Evolutionary conservation across 2,329 filamentous ascomycete species (phyloP), one percentile per base, ranked within the genome.

Genomic region (Emmonsia crescens): DNA sequence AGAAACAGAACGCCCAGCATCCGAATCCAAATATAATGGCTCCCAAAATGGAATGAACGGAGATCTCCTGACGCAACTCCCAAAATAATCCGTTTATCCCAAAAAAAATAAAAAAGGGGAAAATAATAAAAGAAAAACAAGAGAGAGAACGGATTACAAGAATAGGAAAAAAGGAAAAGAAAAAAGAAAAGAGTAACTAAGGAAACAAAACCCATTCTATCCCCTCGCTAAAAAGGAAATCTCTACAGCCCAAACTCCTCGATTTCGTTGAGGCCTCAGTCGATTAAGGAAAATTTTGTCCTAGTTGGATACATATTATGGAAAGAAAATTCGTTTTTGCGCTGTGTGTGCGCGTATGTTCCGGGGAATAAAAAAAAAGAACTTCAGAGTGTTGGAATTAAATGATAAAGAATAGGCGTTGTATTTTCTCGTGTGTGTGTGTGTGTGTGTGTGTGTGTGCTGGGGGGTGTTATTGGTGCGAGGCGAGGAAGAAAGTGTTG

Each of bases 401-500:
- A 31, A 52, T 19, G 14, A 31, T 19, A 29, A 27, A 52, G 24
- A 9, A 14, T 38, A 52, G 24, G 6, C 14, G 19, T n/a, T n/a
- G 29, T n/a, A 19, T 31, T 55, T 10, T 55, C 29, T 55, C 12
- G 21, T 5, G 44, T 2, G 21, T 44, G 3, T 19, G 38, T 19
- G 6, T 27, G 46, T 21, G 24, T 48, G 21, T 27, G n/a, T 44
- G 3, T 14, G 10, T 12, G 9, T 10, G 2, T 4, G 44, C 0
- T 12, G 36, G 33, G 9, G 10, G 52, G 31, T 38, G 52, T 55
- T 55, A 55, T 71, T 75, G 89, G 76, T 88, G 84, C 61, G 82
- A 80, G 61, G 81, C 83, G 58, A 84, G 80, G 68, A 94, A 91
- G 68, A 96, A 89, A 16, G 89, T 85, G 73, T 97, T 97, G 71